Conservation (phyloP, 164 flowering plant species). For the Macadamia integrifolia region DNA sequence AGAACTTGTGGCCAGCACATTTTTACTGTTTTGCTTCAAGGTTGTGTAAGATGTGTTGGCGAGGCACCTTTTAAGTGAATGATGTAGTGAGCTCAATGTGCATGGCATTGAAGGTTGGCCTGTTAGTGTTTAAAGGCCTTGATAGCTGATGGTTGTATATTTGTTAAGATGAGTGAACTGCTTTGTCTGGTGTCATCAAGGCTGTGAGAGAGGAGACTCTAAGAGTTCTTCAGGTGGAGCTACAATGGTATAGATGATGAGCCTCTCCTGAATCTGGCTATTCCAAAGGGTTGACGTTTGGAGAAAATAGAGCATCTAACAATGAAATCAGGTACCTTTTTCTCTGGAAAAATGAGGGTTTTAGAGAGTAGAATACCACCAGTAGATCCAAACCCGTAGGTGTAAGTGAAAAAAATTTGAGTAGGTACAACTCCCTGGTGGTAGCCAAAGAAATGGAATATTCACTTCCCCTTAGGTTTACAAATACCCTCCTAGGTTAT, state of each 20-base stretch:
- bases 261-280: slow-evolving; percentile 70
- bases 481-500: too few species aligned
- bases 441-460: too few species aligned
- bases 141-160: too few species aligned
- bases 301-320: slow-evolving; percentile 62
- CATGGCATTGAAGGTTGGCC: not conserved
- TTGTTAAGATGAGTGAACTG: slow-evolving; percentile 38
- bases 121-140: too few species aligned
- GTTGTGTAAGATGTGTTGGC: not conserved
- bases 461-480: too few species aligned
- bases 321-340: slow-evolving; percentile 27
- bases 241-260: slow-evolving; percentile 44
- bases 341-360: slow-evolving; percentile 27
- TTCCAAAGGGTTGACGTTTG: slow-evolving; percentile 40
- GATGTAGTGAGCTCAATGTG: not conserved
- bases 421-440: too few species aligned
- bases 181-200: slow-evolving; percentile 44
- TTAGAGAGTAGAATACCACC: slow-evolving; percentile 44
- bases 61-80: not conserved
- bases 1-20: too few species aligned
- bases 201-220: slow-evolving; percentile 59
- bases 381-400: slow-evolving; percentile 51
- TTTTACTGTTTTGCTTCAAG: not conserved
- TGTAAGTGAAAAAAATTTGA: too few species aligned
- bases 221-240: slow-evolving; percentile 37